phyloP scores from a whole-genome alignment of 2,329 filamentous ascomycete genomes.

The Bipolaris sorokiniana region DNA sequence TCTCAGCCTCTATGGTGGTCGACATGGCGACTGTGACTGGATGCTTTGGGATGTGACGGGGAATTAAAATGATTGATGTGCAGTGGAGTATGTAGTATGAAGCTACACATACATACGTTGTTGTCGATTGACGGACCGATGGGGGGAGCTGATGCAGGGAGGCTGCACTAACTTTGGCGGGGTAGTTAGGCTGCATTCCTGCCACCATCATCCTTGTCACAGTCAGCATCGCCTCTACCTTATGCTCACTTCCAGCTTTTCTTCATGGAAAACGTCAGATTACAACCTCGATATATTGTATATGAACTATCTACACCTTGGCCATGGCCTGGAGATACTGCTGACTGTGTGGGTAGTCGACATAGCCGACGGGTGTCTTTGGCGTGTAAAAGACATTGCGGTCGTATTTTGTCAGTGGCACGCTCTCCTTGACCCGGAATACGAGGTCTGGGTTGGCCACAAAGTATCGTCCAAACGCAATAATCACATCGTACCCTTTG shows the following conservation, averaged over 20 bases:
- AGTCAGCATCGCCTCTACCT: not conserved
- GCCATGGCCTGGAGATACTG: conserved; percentile 9
- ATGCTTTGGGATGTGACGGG: not conserved
- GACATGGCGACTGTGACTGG: conserved; percentile 23
- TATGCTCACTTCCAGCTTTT: not conserved
- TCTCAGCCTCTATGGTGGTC: conserved; percentile 51
- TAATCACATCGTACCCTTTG: conserved; percentile 31
- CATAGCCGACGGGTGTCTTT: conserved; percentile 20
- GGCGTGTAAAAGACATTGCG: conserved; percentile 28
- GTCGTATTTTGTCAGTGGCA: conserved; percentile 51
- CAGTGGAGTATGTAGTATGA: not conserved
- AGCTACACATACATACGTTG: not conserved
- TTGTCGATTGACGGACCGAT: not conserved
- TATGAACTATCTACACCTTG: not conserved
- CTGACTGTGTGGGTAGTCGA: conserved; percentile 20
- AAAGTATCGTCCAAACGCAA: conserved; percentile 55
- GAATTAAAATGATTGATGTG: not conserved
- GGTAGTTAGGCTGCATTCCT: not conserved
- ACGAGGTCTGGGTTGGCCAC: conserved; percentile 55
- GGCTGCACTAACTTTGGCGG: not conserved
- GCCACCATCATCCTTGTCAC: not conserved
- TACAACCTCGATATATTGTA: not conserved
- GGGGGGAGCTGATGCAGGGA: not conserved
- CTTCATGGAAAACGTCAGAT: too few relatives aligned
- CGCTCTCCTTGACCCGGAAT: conserved; percentile 49